Evolutionary conservation across 495 filamentous ascomycete species (phyloP).

Genomic region (Neurospora cerealis): DNA sequence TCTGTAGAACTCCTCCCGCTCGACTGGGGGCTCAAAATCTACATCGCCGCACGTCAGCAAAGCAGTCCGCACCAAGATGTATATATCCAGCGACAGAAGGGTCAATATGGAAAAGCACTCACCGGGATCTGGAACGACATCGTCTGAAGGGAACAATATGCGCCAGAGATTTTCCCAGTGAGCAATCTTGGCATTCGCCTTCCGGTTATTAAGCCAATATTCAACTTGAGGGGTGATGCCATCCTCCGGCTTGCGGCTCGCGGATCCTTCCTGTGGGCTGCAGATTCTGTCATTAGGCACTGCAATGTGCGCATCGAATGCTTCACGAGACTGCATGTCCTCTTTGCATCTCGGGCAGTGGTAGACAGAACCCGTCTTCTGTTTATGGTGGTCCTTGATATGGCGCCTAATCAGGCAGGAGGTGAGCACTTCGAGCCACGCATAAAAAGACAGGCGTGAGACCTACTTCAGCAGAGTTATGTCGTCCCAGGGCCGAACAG

Average conservation of each 20-base stretch:
- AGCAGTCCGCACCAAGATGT: neutral
- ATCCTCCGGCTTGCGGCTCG: constrained; percentile 19
- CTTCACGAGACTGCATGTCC: constrained; percentile 8
- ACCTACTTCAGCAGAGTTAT: constrained; percentile 25
- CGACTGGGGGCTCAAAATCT: constrained; percentile 22
- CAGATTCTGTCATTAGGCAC: constrained; percentile 12
- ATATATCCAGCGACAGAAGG: neutral
- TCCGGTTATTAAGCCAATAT: constrained; percentile 17
- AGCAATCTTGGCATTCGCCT: constrained; percentile 17
- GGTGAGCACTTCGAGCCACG: neutral
- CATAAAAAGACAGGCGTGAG: no score
- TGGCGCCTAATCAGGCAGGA: constrained; percentile 11
- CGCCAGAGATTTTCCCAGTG: constrained; percentile 19
- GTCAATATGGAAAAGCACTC: neutral
- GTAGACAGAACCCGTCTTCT: neutral
- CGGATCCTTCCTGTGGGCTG: neutral
- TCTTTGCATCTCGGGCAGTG: constrained; percentile 18
- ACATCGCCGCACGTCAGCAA: neutral
- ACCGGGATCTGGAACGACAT: constrained; percentile 8
- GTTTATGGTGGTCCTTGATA: constrained; percentile 19
- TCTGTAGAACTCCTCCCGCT: constrained; percentile 19
- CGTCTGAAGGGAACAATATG: constrained; percentile 12
- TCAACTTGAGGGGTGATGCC: constrained; percentile 15
- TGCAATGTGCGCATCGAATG: constrained; percentile 6
- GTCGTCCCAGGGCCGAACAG: constrained; percentile 14